Evolutionary conservation across 2,329 filamentous ascomycete species (phyloP).

Genomic region (Colletotrichum nymphaeae): DNA sequence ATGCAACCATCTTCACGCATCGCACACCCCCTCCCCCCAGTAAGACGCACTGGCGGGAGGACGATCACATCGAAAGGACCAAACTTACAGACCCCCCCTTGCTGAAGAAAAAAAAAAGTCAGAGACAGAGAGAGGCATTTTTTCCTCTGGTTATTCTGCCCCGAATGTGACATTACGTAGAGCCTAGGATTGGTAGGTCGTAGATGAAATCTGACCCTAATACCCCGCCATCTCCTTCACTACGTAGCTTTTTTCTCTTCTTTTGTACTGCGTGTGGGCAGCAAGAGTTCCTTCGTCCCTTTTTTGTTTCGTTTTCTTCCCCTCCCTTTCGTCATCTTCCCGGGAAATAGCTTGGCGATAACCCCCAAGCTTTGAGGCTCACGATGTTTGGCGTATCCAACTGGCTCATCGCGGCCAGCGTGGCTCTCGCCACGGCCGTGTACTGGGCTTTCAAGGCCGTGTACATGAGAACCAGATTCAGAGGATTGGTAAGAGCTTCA

Average conservation of each 20-base stretch:
- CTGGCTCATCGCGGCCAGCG: conserved; percentile 23
- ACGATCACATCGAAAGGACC: neutral
- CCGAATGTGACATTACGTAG: neutral
- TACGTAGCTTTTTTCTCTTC: neutral
- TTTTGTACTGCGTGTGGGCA: neutral
- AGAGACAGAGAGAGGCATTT: neutral
- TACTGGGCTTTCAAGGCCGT: conserved; percentile 30
- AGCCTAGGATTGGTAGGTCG: neutral
- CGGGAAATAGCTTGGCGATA: neutral
- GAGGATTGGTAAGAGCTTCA: conserved; percentile 22
- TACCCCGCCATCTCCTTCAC: neutral
- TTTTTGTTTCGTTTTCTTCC: neutral
- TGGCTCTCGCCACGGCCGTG: conserved; percentile 22
- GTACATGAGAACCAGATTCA: conserved; percentile 22
- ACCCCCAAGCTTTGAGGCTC: neutral
- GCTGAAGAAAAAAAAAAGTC: neutral
- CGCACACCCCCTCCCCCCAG: neutral
- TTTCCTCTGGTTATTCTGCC: neutral
- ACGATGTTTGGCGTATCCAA: conserved; percentile 33
- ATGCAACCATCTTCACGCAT: neutral
- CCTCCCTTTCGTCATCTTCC: neutral
- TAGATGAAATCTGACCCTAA: neutral
- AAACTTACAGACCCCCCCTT: neutral
- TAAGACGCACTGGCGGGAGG: neutral
- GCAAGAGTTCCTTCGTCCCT: neutral